phyloP scores from a whole-genome alignment of 75 land plant genomes.

The Picea glauca region DNA sequence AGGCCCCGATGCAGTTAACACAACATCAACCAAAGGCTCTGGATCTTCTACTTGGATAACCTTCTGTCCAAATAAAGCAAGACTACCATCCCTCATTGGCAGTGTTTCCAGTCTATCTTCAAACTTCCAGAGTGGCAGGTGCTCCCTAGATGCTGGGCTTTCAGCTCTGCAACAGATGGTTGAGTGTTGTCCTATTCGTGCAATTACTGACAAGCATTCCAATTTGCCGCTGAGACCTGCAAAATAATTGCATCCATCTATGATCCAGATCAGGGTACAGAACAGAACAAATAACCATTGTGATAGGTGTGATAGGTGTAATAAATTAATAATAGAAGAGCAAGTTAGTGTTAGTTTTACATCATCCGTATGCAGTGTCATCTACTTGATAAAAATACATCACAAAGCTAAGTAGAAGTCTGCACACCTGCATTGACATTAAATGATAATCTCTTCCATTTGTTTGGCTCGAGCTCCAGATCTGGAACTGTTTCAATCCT shows the following conservation, averaged over 20 bases:
- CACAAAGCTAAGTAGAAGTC: neutral
- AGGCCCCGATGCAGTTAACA: conserved; percentile 57
- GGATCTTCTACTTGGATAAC: conserved; percentile 93
- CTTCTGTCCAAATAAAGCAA: conserved; percentile 82
- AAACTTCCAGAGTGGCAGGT: conserved; percentile 81
- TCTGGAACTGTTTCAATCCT: conserved; percentile 31
- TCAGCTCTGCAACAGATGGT: conserved; percentile 88
- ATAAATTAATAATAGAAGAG: neutral
- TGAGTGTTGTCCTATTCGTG: conserved; percentile 56
- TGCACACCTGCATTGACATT: conserved; percentile 38
- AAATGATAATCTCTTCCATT: conserved; percentile 38
- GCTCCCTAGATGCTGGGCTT: conserved; percentile 91
- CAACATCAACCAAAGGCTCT: conserved; percentile 84
- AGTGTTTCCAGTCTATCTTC: conserved; percentile 67
- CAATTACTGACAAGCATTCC: conserved; percentile 81
- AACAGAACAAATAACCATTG: neutral
- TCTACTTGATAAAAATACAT: neutral
- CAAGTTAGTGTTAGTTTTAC: neutral
- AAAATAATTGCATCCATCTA: conserved; percentile 1
- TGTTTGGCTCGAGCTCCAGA: conserved; percentile 42
- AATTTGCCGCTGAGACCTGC: conserved; percentile 93
- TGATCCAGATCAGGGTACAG: neutral
- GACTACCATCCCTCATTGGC: conserved; percentile 66
- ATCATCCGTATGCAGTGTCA: neutral
- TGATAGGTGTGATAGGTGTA: neutral